phyloP scores from a whole-genome alignment of 352 stramenopile genomes.

The Aphanomyces cochlioides region DNA sequence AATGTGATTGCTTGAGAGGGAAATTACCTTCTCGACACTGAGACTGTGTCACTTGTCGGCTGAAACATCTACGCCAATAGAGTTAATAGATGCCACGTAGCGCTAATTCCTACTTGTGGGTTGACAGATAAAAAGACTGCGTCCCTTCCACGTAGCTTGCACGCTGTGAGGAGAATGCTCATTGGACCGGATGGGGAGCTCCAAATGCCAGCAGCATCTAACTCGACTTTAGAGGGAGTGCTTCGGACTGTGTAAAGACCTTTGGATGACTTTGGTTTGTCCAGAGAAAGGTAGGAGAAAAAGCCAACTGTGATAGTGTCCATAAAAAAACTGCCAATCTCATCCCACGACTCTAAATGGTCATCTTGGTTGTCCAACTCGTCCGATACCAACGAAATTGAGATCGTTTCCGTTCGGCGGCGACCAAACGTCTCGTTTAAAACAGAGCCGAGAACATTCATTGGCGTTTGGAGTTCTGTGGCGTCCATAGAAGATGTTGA shows the following conservation, averaged over 20 bases:
- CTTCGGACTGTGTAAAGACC: no score
- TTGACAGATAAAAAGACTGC: constrained; percentile 63
- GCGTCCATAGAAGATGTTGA: constrained; percentile 30
- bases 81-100: neutral
- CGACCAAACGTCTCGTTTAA: constrained; percentile 71
- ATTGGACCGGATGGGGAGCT: constrained; percentile 56
- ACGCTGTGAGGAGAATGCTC: constrained; percentile 50
- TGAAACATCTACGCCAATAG: neutral
- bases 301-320: constrained; percentile 67
- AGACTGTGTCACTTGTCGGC: neutral
- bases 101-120: constrained; percentile 38
- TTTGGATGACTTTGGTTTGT: neutral
- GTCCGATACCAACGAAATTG: constrained; percentile 38
- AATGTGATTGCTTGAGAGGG: neutral
- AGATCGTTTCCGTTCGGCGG: constrained; percentile 47
- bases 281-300: constrained; percentile 33
- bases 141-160: constrained; percentile 57
- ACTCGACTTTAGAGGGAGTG: neutral
- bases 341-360: constrained; percentile 66
- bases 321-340: constrained; percentile 50
- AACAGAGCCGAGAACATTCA: constrained; percentile 54
- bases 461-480: constrained; percentile 35
- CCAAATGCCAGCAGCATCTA: constrained; percentile 50
- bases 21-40: neutral
- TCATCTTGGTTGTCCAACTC: constrained; percentile 45